Conservation (phyloP, 176 grass and related monocot species). For the Thalia dealbata region DNA sequence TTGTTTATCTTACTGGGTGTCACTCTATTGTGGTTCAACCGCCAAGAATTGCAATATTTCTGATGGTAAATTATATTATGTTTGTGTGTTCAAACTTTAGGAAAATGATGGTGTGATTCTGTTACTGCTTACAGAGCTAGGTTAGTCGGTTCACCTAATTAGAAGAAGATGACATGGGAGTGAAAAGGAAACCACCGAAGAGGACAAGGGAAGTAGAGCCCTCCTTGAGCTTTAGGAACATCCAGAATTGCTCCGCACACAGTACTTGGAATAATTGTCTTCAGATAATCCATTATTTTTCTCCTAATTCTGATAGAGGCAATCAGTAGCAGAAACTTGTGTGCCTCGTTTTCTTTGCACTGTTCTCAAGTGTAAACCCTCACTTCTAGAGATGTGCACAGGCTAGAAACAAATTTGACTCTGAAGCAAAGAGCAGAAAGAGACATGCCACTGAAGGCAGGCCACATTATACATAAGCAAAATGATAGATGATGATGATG, state of each 20-base stretch:
- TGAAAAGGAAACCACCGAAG: no score
- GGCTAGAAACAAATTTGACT: constrained; percentile 7
- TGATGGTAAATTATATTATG: no score
- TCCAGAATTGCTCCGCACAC: neutral
- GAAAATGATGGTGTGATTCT: no score
- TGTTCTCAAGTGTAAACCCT: neutral
- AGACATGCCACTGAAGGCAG: no score
- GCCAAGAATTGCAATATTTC: no score
- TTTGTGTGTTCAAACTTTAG: no score
- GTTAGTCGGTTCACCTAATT: neutral
- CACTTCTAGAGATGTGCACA: neutral
- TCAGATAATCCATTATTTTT: neutral
- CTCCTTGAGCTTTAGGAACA: no score
- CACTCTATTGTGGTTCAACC: no score
- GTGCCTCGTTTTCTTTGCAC: neutral
- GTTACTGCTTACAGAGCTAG: no score
- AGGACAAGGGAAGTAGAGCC: no score
- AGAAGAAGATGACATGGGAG: no score
- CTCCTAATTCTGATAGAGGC: neutral
- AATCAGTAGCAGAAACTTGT: neutral
- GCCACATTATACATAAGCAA: neutral
- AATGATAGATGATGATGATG: neutral
- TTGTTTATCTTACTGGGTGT: neutral
- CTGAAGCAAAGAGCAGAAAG: neutral
- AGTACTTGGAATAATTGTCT: neutral